phyloP scores from a whole-genome alignment of 2,329 filamentous ascomycete genomes.

The Huntiella decipiens region DNA sequence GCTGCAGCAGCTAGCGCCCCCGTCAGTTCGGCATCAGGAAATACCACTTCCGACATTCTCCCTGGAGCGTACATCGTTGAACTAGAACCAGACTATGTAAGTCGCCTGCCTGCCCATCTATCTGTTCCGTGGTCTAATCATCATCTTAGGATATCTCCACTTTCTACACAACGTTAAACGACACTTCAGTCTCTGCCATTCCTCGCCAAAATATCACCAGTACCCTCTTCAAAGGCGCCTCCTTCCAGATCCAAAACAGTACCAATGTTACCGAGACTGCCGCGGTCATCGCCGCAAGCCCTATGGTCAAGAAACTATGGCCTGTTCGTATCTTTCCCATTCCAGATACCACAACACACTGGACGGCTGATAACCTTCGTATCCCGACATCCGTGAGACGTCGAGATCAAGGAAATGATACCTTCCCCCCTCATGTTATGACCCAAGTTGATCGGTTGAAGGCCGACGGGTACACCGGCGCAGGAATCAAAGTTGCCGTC shows the following conservation, averaged over 20 bases:
- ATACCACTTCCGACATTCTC: not conserved
- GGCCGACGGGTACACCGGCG: constrained; percentile 27
- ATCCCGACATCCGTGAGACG: not conserved
- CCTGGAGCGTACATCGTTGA: constrained; percentile 4
- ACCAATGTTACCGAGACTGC: not conserved
- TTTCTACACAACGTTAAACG: constrained; percentile 1
- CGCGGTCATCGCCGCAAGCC: constrained; percentile 1
- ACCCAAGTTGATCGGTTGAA: constrained; percentile 35
- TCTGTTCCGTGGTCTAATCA: too few species aligned
- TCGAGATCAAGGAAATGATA: not conserved
- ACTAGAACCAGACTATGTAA: constrained; percentile 3
- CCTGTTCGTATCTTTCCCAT: not conserved
- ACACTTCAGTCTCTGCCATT: not conserved
- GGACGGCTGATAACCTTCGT: not conserved
- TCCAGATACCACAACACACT: not conserved
- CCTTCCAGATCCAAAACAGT: not conserved
- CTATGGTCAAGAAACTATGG: constrained; percentile 1
- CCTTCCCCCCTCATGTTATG: constrained; percentile 25
- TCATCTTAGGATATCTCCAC: not conserved
- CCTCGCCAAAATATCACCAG: constrained; percentile 4
- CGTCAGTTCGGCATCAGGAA: not conserved
- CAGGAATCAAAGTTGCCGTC: constrained; percentile 32
- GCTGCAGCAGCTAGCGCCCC: not conserved
- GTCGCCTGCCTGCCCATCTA: not conserved
- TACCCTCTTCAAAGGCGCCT: constrained; percentile 1